Evolutionary conservation across 2,329 filamentous ascomycete species (phyloP).

Genomic region (Alternaria angustiovoidea): DNA sequence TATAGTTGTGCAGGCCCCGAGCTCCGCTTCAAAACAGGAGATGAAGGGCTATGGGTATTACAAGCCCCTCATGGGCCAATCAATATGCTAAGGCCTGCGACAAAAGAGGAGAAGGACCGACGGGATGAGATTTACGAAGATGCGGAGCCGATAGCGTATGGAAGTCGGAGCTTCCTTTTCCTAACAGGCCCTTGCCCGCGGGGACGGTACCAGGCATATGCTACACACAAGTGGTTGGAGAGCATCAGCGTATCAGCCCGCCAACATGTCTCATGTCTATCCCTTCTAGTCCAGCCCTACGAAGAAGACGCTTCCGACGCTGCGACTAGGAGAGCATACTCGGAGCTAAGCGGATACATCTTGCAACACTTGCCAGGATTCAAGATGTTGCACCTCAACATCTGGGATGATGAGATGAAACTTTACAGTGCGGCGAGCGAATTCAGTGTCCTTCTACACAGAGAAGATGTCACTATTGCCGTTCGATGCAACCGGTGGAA

Average conservation of each 20-base stretch:
- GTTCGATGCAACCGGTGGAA: constrained; percentile 12
- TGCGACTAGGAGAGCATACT: constrained; percentile 24
- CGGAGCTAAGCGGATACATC: constrained; percentile 27
- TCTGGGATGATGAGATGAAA: constrained; percentile 24
- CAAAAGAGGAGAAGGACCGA: constrained; percentile 21
- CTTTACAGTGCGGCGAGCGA: constrained; percentile 13
- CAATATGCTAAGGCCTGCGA: constrained; percentile 43
- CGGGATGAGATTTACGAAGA: constrained; percentile 32
- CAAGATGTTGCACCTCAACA: constrained; percentile 24
- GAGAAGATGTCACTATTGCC: constrained; percentile 16
- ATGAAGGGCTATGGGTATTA: constrained; percentile 37
- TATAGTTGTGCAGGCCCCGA: constrained; percentile 36
- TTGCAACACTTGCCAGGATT: constrained; percentile 23
- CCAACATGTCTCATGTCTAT: constrained; percentile 29
- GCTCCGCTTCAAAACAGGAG: constrained; percentile 27
- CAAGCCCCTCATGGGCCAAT: constrained; percentile 32
- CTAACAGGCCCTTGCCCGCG: constrained; percentile 42
- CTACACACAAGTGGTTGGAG: constrained; percentile 37
- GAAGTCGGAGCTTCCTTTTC: constrained; percentile 36
- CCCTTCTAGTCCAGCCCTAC: constrained; percentile 36
- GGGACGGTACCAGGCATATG: constrained; percentile 46
- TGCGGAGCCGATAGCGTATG: constrained; percentile 38
- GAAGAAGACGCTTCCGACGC: constrained; percentile 39
- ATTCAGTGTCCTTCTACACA: constrained; percentile 21
- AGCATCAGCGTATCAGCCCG: constrained; percentile 24